These are phyloP conservation scores for Didymella exigua DNA, from an alignment of 2,329 filamentous ascomycete genomes.

Conservation along the genomic window DNA sequence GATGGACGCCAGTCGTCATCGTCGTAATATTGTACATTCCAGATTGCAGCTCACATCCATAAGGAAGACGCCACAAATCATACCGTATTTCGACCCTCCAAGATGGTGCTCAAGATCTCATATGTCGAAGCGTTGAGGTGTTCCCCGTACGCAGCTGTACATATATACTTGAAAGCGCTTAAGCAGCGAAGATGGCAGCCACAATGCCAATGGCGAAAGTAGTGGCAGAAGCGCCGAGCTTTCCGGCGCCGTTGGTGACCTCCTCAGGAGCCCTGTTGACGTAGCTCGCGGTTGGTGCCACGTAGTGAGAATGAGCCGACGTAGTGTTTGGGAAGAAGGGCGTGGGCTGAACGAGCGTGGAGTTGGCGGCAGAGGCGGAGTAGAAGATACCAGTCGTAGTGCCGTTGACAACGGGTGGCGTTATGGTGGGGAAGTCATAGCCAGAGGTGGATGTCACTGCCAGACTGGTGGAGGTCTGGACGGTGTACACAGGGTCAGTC, in stretches of 20 bases:
- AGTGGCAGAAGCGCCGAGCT: constrained; percentile 7
- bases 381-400: constrained; percentile 12
- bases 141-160: neutral
- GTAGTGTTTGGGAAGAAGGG: constrained; percentile 19
- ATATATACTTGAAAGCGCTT: neutral
- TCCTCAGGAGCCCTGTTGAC: constrained; percentile 4
- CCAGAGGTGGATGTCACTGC: neutral
- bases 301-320: constrained; percentile 5
- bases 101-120: neutral
- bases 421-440: constrained; percentile 5
- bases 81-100: neutral
- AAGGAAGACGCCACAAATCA: constrained; percentile 2
- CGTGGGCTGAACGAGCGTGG: constrained; percentile 1
- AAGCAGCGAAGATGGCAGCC: constrained; percentile 8
- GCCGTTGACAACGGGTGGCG: constrained; percentile 9
- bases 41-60: constrained; percentile 1
- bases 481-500: constrained; percentile 2
- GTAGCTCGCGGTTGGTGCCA: constrained; percentile 17
- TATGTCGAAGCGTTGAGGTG: neutral
- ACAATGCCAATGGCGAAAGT: constrained; percentile 13
- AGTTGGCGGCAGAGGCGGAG: constrained; percentile 10
- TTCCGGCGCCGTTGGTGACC: constrained; percentile 3
- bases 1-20: neutral
- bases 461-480: constrained; percentile 7
- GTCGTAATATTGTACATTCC: neutral